These are phyloP conservation scores for Aspergillus texensis DNA, from an alignment of 2,329 filamentous ascomycete genomes.

Conservation along the genomic window DNA sequence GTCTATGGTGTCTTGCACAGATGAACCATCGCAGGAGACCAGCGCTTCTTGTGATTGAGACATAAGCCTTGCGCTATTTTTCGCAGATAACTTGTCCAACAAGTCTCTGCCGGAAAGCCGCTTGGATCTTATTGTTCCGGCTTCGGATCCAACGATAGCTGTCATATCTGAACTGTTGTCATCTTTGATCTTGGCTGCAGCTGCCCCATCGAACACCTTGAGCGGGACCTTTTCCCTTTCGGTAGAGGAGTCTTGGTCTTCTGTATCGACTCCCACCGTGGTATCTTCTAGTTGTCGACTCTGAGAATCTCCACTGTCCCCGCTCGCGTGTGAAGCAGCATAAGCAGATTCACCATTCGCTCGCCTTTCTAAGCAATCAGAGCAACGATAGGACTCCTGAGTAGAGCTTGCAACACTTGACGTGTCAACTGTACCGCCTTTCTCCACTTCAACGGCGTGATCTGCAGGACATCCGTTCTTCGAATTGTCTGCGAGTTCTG, in stretches of 20 bases:
- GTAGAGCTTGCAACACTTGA: constrained; percentile 26
- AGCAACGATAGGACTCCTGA: constrained; percentile 21
- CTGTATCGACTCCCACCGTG: background rate
- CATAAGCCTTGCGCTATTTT: constrained; percentile 16
- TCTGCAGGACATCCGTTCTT: constrained; percentile 12
- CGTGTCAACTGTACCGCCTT: constrained; percentile 26
- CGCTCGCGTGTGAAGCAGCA: constrained; percentile 14
- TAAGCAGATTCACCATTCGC: constrained; percentile 16
- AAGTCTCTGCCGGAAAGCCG: constrained; percentile 33
- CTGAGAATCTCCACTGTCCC: constrained; percentile 5
- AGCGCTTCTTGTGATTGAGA: constrained; percentile 43
- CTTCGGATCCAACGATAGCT: constrained; percentile 51
- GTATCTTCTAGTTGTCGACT: constrained; percentile 4
- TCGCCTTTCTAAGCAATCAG: constrained; percentile 22
- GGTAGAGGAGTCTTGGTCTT: background rate
- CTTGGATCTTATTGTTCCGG: constrained; percentile 33
- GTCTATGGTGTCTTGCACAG: constrained; percentile 30
- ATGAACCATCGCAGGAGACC: constrained; percentile 27
- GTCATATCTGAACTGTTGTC: constrained; percentile 68
- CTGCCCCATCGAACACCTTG: constrained; percentile 24
- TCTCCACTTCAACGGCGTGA: constrained; percentile 22
- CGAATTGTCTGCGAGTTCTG: constrained; percentile 27
- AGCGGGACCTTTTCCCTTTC: constrained; percentile 13
- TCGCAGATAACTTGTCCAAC: constrained; percentile 30
- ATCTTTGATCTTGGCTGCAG: constrained; percentile 41